A percentile compares a stretch with the other conserved stretches of the same genome.
Conservation (phyloP, 306 rosid genomes). For the Fragaria iinumae region DNA sequence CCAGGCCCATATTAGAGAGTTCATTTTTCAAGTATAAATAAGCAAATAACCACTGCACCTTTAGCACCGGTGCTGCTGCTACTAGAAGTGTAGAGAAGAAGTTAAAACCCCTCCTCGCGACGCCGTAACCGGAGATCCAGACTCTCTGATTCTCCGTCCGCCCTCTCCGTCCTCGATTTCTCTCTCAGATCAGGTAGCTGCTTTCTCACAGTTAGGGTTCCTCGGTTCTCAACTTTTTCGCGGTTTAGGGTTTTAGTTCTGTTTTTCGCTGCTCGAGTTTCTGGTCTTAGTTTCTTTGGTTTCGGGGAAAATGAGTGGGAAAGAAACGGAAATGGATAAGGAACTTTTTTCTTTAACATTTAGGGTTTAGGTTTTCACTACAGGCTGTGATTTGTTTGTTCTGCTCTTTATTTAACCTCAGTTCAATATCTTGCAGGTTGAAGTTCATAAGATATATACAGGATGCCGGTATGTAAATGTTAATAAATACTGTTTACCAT, state of each 20-base stretch:
- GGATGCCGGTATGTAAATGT: slow-evolving; percentile 62
- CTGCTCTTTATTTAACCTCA: neutral
- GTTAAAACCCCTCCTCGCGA: neutral
- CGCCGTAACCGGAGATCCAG: slow-evolving; percentile 36
- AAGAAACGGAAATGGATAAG: neutral
- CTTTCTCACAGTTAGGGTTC: slow-evolving; percentile 11
- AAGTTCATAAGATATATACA: slow-evolving; percentile 20
- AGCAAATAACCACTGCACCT: neutral
- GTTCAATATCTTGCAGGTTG: slow-evolving; percentile 23
- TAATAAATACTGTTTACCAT: neutral
- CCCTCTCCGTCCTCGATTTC: neutral
- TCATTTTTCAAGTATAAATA: neutral
- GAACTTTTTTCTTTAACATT: neutral
- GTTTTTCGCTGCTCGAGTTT: neutral
- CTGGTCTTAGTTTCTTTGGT: neutral
- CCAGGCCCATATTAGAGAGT: neutral
- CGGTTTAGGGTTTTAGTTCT: slow-evolving; percentile 26
- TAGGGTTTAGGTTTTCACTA: neutral
- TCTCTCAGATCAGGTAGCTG: slow-evolving; percentile 26
- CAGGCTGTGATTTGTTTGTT: neutral
- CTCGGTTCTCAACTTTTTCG: neutral
- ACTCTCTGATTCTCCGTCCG: neutral
- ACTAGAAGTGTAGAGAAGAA: neutral
- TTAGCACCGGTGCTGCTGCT: neutral
- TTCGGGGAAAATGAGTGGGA: slow-evolving; percentile 1